A percentile compares a stretch with the other conserved stretches of the same genome.
These are phyloP conservation scores for Cryptococcus sp. DNA, from an alignment of 1,284 basidiomycete species.

Conservation along the genomic window DNA sequence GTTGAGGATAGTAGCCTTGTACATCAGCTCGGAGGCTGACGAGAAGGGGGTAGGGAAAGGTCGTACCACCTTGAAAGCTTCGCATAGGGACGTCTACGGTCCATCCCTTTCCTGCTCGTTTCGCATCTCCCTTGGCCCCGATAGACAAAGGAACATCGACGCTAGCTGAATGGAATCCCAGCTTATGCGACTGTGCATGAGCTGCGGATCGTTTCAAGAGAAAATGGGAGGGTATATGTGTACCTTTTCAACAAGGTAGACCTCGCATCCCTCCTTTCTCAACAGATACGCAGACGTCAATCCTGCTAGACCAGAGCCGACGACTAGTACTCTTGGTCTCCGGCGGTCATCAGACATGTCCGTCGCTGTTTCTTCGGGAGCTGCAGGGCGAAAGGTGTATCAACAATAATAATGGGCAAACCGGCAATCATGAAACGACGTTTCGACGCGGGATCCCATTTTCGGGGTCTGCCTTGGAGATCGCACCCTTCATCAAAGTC, in stretches of 20 bases:
- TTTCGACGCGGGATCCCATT: too few relatives aligned
- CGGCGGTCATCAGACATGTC: too few relatives aligned
- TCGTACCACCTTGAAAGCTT: constrained; percentile 65
- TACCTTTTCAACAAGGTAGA: constrained; percentile 69
- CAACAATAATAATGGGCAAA: too few relatives aligned
- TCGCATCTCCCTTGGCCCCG: neutral
- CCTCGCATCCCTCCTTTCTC: constrained; percentile 51
- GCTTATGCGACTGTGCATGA: constrained; percentile 16
- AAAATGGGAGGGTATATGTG: constrained; percentile 12
- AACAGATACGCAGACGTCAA: constrained; percentile 62
- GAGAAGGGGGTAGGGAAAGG: neutral
- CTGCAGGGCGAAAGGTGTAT: too few relatives aligned
- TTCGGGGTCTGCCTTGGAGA: too few relatives aligned
- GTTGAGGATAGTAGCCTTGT: constrained; percentile 63
- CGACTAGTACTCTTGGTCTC: constrained; percentile 58
- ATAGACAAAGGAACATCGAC: constrained; percentile 21
- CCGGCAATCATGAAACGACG: too few relatives aligned
- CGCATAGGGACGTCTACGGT: constrained; percentile 69
- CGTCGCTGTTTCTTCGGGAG: too few relatives aligned
- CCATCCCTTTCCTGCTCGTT: constrained; percentile 29
- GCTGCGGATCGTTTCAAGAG: constrained; percentile 2
- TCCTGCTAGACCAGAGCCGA: constrained; percentile 66
- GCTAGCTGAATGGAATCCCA: constrained; percentile 39
- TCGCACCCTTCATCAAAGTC: too few relatives aligned
- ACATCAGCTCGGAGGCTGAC: neutral